A percentile compares a stretch with the other conserved stretches of the same genome.
These are phyloP conservation scores for Dothideomycetes sp. DNA, from an alignment of 2,329 filamentous ascomycete genomes.

Conservation along the genomic window DNA sequence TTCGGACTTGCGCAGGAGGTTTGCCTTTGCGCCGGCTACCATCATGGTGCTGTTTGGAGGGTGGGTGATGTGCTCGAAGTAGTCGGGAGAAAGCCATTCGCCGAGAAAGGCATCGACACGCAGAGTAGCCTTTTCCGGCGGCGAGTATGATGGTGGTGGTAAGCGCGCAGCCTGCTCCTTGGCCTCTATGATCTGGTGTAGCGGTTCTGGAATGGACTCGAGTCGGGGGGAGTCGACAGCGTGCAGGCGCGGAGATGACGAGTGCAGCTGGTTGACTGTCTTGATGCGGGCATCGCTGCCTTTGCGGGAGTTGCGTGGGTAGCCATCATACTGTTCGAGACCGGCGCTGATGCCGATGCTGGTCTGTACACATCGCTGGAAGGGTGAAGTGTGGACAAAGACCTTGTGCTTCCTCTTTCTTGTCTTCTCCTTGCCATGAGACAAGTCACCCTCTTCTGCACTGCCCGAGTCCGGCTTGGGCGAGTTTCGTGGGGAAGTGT, in stretches of 20 bases:
- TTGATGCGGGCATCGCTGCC: slow-evolving; percentile 16
- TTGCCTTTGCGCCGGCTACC: slow-evolving; percentile 79
- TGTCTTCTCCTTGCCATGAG: slow-evolving; percentile 11
- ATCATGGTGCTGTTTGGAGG: slow-evolving; percentile 80
- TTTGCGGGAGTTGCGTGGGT: slow-evolving; percentile 18
- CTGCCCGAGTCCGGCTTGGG: neutral
- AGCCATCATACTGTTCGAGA: slow-evolving; percentile 54
- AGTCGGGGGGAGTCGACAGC: slow-evolving; percentile 18
- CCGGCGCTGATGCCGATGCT: slow-evolving; percentile 80
- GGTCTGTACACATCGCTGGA: slow-evolving; percentile 84
- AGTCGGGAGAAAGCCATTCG: slow-evolving; percentile 89
- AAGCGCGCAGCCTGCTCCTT: neutral
- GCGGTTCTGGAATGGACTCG: slow-evolving; percentile 24
- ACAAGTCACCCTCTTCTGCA: too few relatives aligned
- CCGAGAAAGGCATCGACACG: slow-evolving; percentile 87
- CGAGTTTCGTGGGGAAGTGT: neutral
- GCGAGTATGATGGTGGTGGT: slow-evolving; percentile 7
- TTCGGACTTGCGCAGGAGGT: slow-evolving; percentile 68
- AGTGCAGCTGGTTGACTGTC: slow-evolving; percentile 18
- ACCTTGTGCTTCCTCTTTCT: slow-evolving; percentile 57
- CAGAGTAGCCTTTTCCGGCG: slow-evolving; percentile 46
- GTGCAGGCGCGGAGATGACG: slow-evolving; percentile 21
- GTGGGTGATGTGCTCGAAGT: slow-evolving; percentile 84
- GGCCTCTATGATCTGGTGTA: slow-evolving; percentile 16
- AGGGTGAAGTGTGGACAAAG: slow-evolving; percentile 87